Base-by-base conservation (phyloP, 2,329 filamentous ascomycete genomes). In the Plectosphaerella cucumerina region DNA sequence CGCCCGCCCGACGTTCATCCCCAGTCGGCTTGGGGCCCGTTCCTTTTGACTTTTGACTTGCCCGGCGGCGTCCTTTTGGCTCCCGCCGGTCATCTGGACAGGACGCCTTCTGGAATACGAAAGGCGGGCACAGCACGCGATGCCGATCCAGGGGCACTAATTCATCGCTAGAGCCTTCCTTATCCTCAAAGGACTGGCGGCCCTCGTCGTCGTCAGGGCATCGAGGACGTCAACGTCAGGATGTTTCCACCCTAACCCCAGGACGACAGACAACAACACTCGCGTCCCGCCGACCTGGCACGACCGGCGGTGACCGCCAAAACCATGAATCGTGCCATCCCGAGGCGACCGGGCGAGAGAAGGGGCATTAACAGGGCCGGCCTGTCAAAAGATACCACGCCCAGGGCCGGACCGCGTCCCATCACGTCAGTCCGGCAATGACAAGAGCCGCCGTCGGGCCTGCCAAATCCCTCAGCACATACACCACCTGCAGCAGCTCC, bases 261-360 rank as follows among this genome's bases (percentile, higher is more conserved):
- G 35, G 39, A 18, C 39, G 12, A 42, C 39, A 15, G 39, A 21
- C 39, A 42, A 15, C 35, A 37, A 14, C 35, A 6, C 35, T 37
- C 15, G 10, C 17, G 17, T 37, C 35, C 35, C 15, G 17, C 35
- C 35, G 35, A 17, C 35, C n/a, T 37, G 35, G 5, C 35, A 37
- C 9, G 14, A 6, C 26, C 26, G 26, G 26, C 26, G 8, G 26
- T 31, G 26, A 31, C 26, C 5, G 17, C 12, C 4, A 10, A 17
- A 37, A 37, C 35, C 17, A 17, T 15, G 35, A 15, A 42, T 42
- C n/a, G 18, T 42, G n/a, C 18, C 39, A 20, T 42, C 39, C 39
- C 39, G 20, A 48, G 37, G 22, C 35, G 39, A 41, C 48, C 8
- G 17, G 45, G 45, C 44, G 47, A 42, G 48, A 45, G 37, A 44